Base-by-base conservation (phyloP, 2,329 filamentous ascomycete genomes). In the Beauveria bassiana region DNA sequence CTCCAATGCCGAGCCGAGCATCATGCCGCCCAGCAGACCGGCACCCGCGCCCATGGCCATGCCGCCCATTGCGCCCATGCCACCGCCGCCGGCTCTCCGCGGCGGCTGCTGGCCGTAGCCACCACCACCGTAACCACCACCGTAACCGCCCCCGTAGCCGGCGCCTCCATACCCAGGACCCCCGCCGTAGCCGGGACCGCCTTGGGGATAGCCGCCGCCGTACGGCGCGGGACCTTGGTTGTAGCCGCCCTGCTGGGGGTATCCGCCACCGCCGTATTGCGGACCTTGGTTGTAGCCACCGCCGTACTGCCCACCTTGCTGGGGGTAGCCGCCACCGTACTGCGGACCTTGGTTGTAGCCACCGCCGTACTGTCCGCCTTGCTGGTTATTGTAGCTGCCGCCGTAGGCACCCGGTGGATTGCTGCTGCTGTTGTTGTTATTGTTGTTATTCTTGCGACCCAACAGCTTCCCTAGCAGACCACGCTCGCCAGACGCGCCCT, bases 21-120 rank as follows among this genome's bases (percentile, higher is more conserved):
- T 64, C 64, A 85, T 83, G 61, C 92, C 92, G 67, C 91, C 93
- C 1, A 96, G 68, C 70, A 96, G 70, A 73, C 92, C 92, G 65
- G 88, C 92, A 66, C 91, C 92, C 4, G 90, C 91, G 1, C 81
- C 84, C 63, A 83, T 80, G n/a, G 90, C 90, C 67, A 71, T 68
- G 42, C 73, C 72, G 50, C 74, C 75, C 52, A 61, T 57, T 28
- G 77, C 75, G 56, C 73, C 73, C 61, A 66, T 65, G 59, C 66
- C 65, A 64, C 66, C 78, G 2, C 81, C 81, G 5, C 79, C 77
- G 34, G 78, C 76, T 26, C 74, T 75, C 52, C 72, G 66, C 68
- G 78, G 79, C 63, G 76, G 79, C 62, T 77, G 79, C 62, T 77
- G 73, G 34, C 34, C 34, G 34, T 16, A 38, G 12, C 34, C 28